Evolutionary conservation across 768 basidiomycete genomes (phyloP).

Genomic region (Lactifluus subvellereus): DNA sequence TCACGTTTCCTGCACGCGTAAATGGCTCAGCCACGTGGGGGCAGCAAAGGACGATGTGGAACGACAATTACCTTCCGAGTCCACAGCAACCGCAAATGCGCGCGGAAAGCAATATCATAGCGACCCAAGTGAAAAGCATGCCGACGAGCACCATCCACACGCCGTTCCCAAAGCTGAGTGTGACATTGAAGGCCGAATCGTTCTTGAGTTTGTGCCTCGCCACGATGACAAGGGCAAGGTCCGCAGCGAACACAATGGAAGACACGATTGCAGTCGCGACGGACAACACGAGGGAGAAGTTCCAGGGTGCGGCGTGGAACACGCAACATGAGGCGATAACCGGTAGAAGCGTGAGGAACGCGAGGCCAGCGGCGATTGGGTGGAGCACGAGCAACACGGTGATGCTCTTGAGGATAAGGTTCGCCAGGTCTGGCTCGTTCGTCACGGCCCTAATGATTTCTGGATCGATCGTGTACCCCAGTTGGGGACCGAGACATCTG

Average conservation of each 20-base stretch:
- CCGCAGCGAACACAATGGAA: conserved; percentile 52
- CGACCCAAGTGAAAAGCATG: conserved; percentile 51
- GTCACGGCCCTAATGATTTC: conserved; percentile 38
- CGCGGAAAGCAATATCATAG: conserved; percentile 55
- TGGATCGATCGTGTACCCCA: conserved; percentile 61
- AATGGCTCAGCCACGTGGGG: background rate
- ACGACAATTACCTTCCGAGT: conserved; percentile 5
- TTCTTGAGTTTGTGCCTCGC: conserved; percentile 41
- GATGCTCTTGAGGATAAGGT: conserved; percentile 42
- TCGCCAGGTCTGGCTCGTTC: conserved; percentile 40
- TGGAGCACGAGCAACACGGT: conserved; percentile 59
- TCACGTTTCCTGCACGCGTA: background rate
- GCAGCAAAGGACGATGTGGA: background rate
- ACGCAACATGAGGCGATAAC: conserved; percentile 21
- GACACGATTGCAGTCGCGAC: conserved; percentile 51
- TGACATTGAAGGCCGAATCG: conserved; percentile 38
- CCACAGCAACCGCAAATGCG: conserved; percentile 66
- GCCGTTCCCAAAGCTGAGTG: conserved; percentile 55
- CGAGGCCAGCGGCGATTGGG: conserved; percentile 55
- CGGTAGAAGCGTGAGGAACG: conserved; percentile 46
- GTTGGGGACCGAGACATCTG: conserved; percentile 53
- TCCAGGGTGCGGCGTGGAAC: conserved; percentile 47
- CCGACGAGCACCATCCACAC: conserved; percentile 68
- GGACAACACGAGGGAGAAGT: conserved; percentile 53
- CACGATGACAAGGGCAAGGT: conserved; percentile 54